These are phyloP conservation scores for Vitis hybrid DNA, from an alignment of 177 flowering plant species.

Conservation along the genomic window DNA sequence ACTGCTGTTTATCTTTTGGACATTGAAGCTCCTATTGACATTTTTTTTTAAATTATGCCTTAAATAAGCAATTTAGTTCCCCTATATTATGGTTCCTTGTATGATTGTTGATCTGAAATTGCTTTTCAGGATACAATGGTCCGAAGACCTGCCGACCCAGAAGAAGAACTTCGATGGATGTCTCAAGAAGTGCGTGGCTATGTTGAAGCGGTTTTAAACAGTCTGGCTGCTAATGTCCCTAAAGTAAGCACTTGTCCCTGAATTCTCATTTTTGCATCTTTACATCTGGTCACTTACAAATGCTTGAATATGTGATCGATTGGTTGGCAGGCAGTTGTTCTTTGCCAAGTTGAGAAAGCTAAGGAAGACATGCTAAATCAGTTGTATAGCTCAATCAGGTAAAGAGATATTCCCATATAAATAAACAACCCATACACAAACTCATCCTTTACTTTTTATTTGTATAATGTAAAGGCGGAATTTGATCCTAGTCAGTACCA, in stretches of 20 bases:
- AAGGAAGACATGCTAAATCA: constrained; percentile 99
- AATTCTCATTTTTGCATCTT: background rate
- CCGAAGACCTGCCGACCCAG: constrained; percentile 96
- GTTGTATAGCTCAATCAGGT: constrained; percentile 92
- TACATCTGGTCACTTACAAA: background rate
- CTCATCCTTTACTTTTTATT: background rate
- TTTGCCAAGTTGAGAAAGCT: constrained; percentile 99
- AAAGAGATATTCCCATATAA: background rate
- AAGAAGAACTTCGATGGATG: constrained; percentile 99
- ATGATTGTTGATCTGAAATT: background rate
- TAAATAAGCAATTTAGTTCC: background rate
- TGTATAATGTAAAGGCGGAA: background rate
- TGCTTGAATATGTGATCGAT: constrained; percentile 9
- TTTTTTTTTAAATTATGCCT: background rate
- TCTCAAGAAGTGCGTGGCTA: constrained; percentile 99
- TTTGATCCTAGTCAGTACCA: too few species aligned
- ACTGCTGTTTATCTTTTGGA: too few species aligned
- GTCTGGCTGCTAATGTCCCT: constrained; percentile 98
- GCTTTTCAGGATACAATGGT: constrained; percentile 80
- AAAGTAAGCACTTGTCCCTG: constrained; percentile 42
- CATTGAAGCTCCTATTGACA: too few species aligned
- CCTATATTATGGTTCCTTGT: background rate
- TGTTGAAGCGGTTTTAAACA: constrained; percentile 97
- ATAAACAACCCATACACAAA: too few species aligned
- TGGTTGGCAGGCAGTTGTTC: constrained; percentile 88